Conservation (phyloP, 2,329 filamentous ascomycete genomes). For the Chrysoporthe cubensis region DNA sequence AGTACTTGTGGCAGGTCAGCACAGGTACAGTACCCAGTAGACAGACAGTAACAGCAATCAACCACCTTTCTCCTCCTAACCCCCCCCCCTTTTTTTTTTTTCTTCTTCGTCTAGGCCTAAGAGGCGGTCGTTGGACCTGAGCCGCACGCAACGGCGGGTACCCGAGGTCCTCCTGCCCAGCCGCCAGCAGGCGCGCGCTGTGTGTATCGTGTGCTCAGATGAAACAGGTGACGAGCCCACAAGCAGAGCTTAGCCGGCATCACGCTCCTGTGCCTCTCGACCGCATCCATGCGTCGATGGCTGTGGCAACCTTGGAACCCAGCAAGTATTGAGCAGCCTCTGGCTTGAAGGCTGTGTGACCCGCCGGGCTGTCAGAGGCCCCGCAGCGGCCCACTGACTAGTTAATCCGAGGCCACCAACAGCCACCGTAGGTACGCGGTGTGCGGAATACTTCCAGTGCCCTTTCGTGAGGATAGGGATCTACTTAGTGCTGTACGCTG, state of each 20-base stretch:
- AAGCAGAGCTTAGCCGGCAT: not conserved
- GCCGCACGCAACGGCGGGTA: too few relatives aligned
- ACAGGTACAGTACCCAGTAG: not conserved
- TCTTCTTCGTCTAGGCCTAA: too few relatives aligned
- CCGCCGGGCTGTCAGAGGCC: not conserved
- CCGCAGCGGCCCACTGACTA: not conserved
- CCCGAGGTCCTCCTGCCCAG: not conserved
- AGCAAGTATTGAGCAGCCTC: not conserved
- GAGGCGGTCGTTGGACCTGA: too few relatives aligned
- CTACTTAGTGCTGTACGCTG: not conserved
- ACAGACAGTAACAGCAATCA: not conserved
- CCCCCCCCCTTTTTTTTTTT: too few relatives aligned
- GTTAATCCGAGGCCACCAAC: not conserved
- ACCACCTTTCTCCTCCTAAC: too few relatives aligned
- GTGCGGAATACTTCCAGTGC: not conserved
- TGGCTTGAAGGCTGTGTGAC: conserved; percentile 16
- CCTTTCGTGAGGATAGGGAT: not conserved
- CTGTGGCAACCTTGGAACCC: too few relatives aligned
- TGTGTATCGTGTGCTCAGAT: not conserved
- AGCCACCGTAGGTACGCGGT: not conserved
- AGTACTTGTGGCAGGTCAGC: too few relatives aligned
- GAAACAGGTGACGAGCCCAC: conserved; percentile 1
- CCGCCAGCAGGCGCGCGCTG: not conserved
- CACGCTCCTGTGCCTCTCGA: not conserved
- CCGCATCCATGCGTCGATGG: not conserved